These are phyloP conservation scores for Alnus glutinosa DNA, from an alignment of 306 rosid genomes.

Conservation along the genomic window DNA sequence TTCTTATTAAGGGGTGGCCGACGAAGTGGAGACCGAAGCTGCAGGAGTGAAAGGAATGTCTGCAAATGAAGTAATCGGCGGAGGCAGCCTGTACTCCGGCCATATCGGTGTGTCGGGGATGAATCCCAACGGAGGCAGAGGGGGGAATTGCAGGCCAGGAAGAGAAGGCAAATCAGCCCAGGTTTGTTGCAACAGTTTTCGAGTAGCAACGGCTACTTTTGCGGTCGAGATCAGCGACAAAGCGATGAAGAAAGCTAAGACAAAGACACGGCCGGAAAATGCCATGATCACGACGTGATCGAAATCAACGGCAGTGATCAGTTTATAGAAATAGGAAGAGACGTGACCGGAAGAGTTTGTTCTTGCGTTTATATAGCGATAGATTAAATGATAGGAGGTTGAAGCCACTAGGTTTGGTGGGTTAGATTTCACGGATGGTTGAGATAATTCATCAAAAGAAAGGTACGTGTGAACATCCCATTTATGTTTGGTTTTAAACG, in stretches of 20 bases:
- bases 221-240: neutral
- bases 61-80: neutral
- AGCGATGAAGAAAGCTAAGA: neutral
- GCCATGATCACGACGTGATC: slow-evolving; percentile 6
- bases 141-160: neutral
- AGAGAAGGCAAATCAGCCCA: neutral
- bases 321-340: too few relatives aligned
- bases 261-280: neutral
- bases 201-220: neutral
- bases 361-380: neutral
- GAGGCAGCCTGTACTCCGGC: slow-evolving; percentile 18
- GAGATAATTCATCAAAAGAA: neutral
- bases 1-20: neutral
- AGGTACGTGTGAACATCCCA: neutral
- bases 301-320: neutral
- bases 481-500: neutral
- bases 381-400: neutral
- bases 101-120: neutral
- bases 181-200: slow-evolving; percentile 14
- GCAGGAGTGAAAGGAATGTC: neutral
- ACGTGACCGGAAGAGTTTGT: neutral
- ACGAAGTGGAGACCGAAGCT: neutral
- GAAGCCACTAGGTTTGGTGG: neutral
- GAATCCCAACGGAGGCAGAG: neutral
- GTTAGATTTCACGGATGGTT: neutral